Percentiles rank a stretch among this genome's conserved stretches.
Conservation (phyloP, 306 rosid genomes). For the Nissolia schottii region DNA sequence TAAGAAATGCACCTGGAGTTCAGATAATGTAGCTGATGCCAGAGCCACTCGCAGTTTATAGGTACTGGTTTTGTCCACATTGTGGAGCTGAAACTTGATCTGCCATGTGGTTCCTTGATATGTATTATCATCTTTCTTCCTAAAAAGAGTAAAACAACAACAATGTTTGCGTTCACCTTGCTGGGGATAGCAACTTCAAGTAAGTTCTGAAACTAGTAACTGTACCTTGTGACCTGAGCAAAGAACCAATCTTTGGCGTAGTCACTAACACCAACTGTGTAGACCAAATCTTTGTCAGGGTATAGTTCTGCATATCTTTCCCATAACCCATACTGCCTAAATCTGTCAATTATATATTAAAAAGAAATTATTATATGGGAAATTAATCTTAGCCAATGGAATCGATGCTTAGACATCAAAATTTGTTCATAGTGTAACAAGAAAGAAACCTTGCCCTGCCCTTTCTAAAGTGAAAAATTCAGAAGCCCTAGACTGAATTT, state of each 20-base stretch:
- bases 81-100: constrained; percentile 62
- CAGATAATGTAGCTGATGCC: constrained; percentile 74
- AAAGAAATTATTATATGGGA: background rate
- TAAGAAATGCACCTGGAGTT: constrained; percentile 61
- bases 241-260: constrained; percentile 84
- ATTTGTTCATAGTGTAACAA: background rate
- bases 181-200: background rate
- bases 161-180: background rate
- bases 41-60: constrained; percentile 76
- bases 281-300: constrained; percentile 64
- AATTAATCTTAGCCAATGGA: background rate
- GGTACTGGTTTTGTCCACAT: constrained; percentile 33
- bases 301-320: constrained; percentile 84
- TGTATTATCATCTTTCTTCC: constrained; percentile 60
- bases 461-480: background rate
- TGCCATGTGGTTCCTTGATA: constrained; percentile 98
- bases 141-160: constrained; percentile 12
- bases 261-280: constrained; percentile 66
- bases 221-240: constrained; percentile 85
- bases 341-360: constrained; percentile 40
- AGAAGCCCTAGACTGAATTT: background rate
- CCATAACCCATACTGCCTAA: constrained; percentile 90
- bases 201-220: background rate
- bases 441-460: background rate
- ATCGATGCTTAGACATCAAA: background rate